These are phyloP conservation scores for Croton laevigatus DNA, from an alignment of 441 rosid genomes.

Conservation along the genomic window DNA sequence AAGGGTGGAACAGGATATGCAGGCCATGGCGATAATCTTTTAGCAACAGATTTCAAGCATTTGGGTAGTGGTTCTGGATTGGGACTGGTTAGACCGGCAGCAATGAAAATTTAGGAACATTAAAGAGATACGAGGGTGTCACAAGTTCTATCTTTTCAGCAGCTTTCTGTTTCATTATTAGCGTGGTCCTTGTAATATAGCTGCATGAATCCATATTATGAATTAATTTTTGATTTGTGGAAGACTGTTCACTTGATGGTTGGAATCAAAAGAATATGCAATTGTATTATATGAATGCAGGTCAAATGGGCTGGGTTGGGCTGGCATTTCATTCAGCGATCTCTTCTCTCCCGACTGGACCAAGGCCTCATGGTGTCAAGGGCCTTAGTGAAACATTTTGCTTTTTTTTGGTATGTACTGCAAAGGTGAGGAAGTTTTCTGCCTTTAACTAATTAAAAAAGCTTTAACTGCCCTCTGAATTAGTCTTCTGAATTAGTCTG, in stretches of 20 bases:
- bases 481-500: too few species aligned
- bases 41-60: constrained; percentile 81
- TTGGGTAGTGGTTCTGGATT: constrained; percentile 81
- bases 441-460: too few species aligned
- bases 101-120: constrained; percentile 47
- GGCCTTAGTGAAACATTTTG: not conserved
- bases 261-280: not conserved
- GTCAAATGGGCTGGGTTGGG: not conserved
- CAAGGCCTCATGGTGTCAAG: not conserved
- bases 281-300: not conserved
- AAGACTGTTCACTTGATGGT: not conserved
- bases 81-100: constrained; percentile 75
- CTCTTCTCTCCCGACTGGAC: not conserved
- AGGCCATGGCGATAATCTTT: constrained; percentile 65
- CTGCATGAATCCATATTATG: not conserved
- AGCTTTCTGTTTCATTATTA: not conserved
- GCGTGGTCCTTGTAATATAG: constrained; percentile 2
- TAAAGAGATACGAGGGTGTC: not conserved
- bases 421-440: too few species aligned
- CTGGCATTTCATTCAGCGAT: not conserved
- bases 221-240: not conserved
- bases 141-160: not conserved
- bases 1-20: constrained; percentile 84
- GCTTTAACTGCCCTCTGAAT: too few species aligned
- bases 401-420: too few species aligned